These are phyloP conservation scores for Racocetra persica DNA, from an alignment of 371 early-diverging fungal genomes.

Conservation along the genomic window DNA sequence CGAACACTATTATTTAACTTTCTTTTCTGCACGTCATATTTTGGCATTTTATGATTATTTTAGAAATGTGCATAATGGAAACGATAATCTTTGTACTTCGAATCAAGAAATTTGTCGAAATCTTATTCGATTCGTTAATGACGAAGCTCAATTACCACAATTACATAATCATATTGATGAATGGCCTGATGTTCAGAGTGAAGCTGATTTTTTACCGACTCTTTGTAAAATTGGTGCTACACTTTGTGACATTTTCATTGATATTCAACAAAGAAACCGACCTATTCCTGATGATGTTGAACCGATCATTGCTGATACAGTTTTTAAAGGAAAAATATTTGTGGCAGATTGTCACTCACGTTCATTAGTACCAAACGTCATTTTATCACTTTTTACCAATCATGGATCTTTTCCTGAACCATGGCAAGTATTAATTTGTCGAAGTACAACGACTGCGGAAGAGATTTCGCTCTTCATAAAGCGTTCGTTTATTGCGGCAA, in stretches of 20 bases:
- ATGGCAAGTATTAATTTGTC: constrained; percentile 37
- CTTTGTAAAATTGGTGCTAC: constrained; percentile 26
- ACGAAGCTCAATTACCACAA: neutral
- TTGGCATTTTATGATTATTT: constrained; percentile 39
- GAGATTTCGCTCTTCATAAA: constrained; percentile 31
- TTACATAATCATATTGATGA: neutral
- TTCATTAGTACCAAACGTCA: constrained; percentile 35
- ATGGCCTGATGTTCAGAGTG: neutral
- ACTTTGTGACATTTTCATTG: constrained; percentile 5
- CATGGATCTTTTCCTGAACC: constrained; percentile 33
- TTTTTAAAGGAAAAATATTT: constrained; percentile 27
- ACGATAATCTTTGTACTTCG: neutral
- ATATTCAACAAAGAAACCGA: neutral
- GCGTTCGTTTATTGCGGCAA: constrained; percentile 27
- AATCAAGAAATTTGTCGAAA: constrained; percentile 6
- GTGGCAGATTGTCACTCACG: constrained; percentile 34
- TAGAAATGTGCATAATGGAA: neutral
- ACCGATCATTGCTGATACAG: constrained; percentile 1
- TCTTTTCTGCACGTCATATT: constrained; percentile 35
- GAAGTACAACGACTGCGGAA: constrained; percentile 13
- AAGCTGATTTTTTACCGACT: neutral
- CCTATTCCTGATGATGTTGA: neutral
- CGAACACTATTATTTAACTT: constrained; percentile 39
- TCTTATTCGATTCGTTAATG: constrained; percentile 17
- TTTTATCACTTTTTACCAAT: constrained; percentile 35